phyloP scores from a whole-genome alignment of 1,139 yeast genomes.

The Suhomyces bolitotheri region DNA sequence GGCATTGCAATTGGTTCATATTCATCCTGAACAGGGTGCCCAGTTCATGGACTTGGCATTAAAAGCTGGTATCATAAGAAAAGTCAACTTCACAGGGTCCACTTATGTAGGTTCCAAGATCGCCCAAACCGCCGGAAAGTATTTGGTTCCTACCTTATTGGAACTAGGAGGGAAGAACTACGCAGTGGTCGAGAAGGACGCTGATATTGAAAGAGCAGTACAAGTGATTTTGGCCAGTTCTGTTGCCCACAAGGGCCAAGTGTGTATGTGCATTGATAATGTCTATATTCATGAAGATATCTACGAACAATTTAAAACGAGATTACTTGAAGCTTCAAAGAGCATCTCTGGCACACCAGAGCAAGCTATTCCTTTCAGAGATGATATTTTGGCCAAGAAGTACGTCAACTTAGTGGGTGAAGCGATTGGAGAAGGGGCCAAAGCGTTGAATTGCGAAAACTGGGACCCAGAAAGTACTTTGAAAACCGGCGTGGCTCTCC shows the following conservation, averaged over 20 bases:
- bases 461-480: background rate
- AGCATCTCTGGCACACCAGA: too few species aligned
- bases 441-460: background rate
- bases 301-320: slow-evolving; percentile 27
- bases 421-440: background rate
- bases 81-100: slow-evolving; percentile 49
- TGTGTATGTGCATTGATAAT: slow-evolving; percentile 48
- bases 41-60: slow-evolving; percentile 28
- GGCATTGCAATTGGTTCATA: slow-evolving; percentile 38
- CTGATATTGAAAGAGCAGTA: slow-evolving; percentile 34
- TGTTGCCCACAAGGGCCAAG: slow-evolving; percentile 48
- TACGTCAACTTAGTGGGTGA: background rate
- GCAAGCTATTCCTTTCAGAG: background rate
- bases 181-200: slow-evolving; percentile 34
- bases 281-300: slow-evolving; percentile 34
- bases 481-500: slow-evolving; percentile 14
- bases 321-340: background rate
- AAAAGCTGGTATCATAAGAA: slow-evolving; percentile 26
- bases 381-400: background rate
- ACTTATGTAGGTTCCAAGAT: slow-evolving; percentile 37
- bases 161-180: slow-evolving; percentile 50
- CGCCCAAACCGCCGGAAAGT: slow-evolving; percentile 34
- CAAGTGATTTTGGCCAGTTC: slow-evolving; percentile 30
- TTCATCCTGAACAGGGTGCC: slow-evolving; percentile 27
- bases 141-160: slow-evolving; percentile 28